These are phyloP conservation scores for Rubroshorea leprosula DNA, from an alignment of 345 rosid species.

Conservation along the genomic window DNA sequence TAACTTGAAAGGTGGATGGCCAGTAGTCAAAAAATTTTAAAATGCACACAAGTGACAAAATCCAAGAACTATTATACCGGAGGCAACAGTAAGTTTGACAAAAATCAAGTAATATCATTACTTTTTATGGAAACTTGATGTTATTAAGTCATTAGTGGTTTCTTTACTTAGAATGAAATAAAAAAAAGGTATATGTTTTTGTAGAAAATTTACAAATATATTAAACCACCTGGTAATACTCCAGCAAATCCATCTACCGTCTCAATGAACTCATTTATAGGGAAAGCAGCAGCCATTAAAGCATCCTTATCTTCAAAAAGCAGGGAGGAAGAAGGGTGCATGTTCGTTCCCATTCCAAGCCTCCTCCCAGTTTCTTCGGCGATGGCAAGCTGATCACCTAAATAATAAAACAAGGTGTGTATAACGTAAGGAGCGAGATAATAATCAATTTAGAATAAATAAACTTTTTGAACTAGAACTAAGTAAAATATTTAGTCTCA, in stretches of 20 bases:
- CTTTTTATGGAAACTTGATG: not conserved
- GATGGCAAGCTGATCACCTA: slow-evolving; percentile 95
- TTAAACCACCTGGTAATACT: slow-evolving; percentile 71
- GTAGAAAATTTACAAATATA: not conserved
- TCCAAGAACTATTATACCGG: too few relatives aligned
- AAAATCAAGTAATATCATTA: not conserved
- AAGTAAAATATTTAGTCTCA: slow-evolving; percentile 22
- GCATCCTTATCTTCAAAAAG: slow-evolving; percentile 82
- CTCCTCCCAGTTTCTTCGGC: slow-evolving; percentile 91
- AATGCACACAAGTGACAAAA: not conserved
- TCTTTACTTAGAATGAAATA: not conserved
- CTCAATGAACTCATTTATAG: slow-evolving; percentile 84
- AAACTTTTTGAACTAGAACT: not conserved
- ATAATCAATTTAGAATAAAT: too few relatives aligned
- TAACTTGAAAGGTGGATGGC: not conserved
- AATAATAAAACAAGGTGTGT: slow-evolving; percentile 8
- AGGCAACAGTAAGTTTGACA: too few relatives aligned
- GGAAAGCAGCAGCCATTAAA: slow-evolving; percentile 67
- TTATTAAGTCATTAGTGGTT: not conserved
- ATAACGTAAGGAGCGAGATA: not conserved
- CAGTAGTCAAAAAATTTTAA: not conserved
- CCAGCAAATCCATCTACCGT: slow-evolving; percentile 96
- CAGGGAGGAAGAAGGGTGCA: slow-evolving; percentile 88
- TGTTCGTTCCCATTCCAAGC: slow-evolving; percentile 97
- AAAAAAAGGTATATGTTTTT: not conserved